Conservation (phyloP, 345 rosid genomes). For the Eucalyptus polybractea region DNA sequence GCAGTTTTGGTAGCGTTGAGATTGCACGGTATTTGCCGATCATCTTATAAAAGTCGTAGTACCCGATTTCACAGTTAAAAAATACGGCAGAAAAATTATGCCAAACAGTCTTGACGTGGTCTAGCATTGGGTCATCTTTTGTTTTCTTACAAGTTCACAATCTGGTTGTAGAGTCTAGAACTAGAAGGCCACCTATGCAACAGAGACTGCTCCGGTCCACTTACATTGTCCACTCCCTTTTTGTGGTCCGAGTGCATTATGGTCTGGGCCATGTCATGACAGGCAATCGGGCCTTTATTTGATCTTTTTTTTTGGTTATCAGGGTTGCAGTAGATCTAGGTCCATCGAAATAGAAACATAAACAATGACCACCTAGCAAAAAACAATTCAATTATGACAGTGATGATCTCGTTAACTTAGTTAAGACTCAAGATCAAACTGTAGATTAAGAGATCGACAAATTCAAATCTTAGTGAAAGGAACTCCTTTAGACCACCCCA, state of each 20-base stretch:
- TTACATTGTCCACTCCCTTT: neutral
- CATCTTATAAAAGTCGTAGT: neutral
- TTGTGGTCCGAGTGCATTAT: neutral
- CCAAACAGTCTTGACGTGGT: neutral
- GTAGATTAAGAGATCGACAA: too few species aligned
- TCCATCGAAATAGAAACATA: too few species aligned
- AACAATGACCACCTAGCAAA: neutral
- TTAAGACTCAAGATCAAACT: too few species aligned
- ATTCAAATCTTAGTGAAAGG: too few species aligned
- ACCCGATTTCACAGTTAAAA: neutral
- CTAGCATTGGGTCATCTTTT: neutral
- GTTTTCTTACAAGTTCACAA: neutral
- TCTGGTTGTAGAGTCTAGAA: neutral
- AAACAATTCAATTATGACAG: fast-evolving
- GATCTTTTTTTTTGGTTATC: too few species aligned
- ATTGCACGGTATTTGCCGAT: neutral
- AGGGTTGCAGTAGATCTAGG: fast-evolving
- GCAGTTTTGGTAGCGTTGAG: neutral
- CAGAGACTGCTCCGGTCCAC: neutral
- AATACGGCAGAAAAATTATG: neutral
- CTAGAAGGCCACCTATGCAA: neutral
- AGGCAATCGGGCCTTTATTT: neutral
- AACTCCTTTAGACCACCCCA: too few species aligned
- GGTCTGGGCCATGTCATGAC: neutral
- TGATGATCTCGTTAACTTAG: neutral